Percentiles rank a stretch among this genome's conserved stretches.
Conservation (phyloP, 306 rosid genomes). For the Acacia acuminata region DNA sequence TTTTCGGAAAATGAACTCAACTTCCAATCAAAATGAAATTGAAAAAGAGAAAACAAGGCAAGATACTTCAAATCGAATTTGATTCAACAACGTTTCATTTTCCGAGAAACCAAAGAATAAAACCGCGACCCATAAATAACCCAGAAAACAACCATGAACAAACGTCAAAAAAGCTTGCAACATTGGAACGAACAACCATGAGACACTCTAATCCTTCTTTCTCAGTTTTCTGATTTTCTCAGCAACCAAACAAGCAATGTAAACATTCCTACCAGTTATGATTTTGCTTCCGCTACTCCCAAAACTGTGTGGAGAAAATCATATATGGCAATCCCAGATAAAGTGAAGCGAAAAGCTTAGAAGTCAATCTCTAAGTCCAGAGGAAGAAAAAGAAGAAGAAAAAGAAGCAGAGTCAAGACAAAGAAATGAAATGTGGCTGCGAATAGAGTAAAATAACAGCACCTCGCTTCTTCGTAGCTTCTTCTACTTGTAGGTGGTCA, state of each 20-base stretch:
- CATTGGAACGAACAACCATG: neutral
- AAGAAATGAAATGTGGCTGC: neutral
- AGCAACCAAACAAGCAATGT: neutral
- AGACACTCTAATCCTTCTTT: neutral
- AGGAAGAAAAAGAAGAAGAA: neutral
- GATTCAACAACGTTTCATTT: neutral
- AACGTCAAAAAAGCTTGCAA: neutral
- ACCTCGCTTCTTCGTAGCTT: no score
- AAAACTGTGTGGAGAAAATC: neutral
- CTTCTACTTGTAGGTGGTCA: neutral
- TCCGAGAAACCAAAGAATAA: neutral
- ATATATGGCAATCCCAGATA: neutral
- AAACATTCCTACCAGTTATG: neutral
- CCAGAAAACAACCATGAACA: neutral
- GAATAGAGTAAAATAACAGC: neutral
- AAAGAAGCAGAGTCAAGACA: neutral
- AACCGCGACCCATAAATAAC: neutral
- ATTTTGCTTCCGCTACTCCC: neutral
- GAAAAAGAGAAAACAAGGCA: neutral
- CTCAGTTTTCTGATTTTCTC: neutral
- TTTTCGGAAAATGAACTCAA: neutral
- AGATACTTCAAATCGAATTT: neutral
- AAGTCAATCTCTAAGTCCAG: neutral
- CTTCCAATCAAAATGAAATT: neutral
- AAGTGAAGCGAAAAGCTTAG: neutral